A percentile compares a stretch with the other conserved stretches of the same genome.
These are phyloP conservation scores for Cerrena zonata DNA, from an alignment of 1,284 basidiomycete species.

Conservation along the genomic window DNA sequence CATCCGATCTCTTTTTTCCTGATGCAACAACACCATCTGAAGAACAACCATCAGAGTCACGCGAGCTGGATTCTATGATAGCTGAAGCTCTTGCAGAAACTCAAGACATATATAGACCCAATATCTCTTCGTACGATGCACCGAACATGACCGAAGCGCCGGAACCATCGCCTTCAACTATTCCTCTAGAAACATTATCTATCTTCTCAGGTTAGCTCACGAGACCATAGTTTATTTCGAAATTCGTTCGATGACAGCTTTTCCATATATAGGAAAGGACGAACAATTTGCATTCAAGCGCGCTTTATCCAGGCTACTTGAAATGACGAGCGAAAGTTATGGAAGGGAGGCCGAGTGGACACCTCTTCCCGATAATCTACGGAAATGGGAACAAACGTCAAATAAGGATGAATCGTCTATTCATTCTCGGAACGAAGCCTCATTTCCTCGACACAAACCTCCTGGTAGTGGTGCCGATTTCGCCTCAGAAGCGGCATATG, in stretches of 20 bases:
- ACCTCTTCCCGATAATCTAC: slow-evolving; percentile 30
- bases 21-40: slow-evolving; percentile 33
- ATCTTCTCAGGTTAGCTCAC: slow-evolving; percentile 59
- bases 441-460: slow-evolving; percentile 1
- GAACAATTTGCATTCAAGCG: slow-evolving; percentile 68
- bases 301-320: slow-evolving; percentile 58
- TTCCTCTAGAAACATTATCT: slow-evolving; percentile 43
- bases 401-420: not conserved
- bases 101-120: slow-evolving; percentile 52
- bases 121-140: slow-evolving; percentile 53
- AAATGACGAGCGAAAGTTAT: slow-evolving; percentile 59
- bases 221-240: not conserved
- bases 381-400: slow-evolving; percentile 34
- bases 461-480: slow-evolving; percentile 17
- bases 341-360: slow-evolving; percentile 40
- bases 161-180: slow-evolving; percentile 18
- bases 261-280: slow-evolving; percentile 56
- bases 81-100: slow-evolving; percentile 58
- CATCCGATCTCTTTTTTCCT: slow-evolving; percentile 58
- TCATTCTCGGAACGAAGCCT: slow-evolving; percentile 6
- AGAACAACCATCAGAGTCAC: slow-evolving; percentile 13
- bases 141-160: slow-evolving; percentile 34
- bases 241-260: too few species aligned
- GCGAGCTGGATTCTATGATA: slow-evolving; percentile 45
- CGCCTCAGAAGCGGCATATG: slow-evolving; percentile 22